Conservation (phyloP, 2,329 filamentous ascomycete species). For the Aspergillus sergii region DNA sequence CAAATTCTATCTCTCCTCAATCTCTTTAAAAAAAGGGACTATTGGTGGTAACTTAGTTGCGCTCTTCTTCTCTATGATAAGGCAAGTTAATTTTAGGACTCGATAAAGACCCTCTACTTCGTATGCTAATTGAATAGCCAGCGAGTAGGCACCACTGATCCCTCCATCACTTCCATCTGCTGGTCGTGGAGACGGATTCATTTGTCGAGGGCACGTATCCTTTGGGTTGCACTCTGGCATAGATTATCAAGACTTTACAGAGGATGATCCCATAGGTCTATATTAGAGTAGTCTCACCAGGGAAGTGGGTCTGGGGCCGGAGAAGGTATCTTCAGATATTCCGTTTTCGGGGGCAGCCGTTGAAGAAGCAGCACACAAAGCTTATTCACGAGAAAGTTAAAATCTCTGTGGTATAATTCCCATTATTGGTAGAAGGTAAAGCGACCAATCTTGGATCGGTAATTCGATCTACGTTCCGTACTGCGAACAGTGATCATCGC, state of each 20-base stretch:
- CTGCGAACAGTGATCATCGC: neutral
- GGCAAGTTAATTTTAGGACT: no score
- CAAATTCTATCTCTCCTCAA: no score
- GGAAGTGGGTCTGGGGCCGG: neutral
- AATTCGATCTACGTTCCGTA: neutral
- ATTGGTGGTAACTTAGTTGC: no score
- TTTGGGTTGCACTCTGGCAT: neutral
- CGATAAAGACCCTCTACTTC: no score
- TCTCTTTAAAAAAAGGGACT: no score
- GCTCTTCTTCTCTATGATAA: no score
- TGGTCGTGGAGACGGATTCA: neutral
- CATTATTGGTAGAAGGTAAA: neutral
- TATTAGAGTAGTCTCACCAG: no score
- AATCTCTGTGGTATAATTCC: neutral
- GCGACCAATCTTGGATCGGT: neutral
- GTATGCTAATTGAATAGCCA: no score
- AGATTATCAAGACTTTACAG: neutral
- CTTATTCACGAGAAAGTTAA: neutral
- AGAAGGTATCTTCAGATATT: neutral
- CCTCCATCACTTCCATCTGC: rapidly evolving
- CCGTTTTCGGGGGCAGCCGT: neutral
- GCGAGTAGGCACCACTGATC: neutral
- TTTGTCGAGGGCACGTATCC: no score
- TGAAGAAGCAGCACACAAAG: neutral
- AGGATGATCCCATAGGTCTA: neutral